Evolutionary conservation across 495 filamentous ascomycete species (phyloP).

Genomic region (Trichocladium uniseriatum): DNA sequence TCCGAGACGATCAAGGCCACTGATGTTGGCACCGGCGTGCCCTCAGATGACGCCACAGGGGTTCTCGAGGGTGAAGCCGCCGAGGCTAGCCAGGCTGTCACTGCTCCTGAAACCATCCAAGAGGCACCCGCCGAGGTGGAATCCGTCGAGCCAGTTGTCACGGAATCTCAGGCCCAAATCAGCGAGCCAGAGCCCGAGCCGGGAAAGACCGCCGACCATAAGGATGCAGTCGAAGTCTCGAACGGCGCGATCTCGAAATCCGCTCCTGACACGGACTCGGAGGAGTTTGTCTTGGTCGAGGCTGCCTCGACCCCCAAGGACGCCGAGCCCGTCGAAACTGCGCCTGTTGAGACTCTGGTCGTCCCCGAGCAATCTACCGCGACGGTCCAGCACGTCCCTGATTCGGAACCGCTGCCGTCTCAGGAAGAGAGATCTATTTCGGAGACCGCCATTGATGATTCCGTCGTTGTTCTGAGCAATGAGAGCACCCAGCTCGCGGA

Average conservation of each 20-base stretch:
- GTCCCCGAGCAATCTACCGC: conserved; percentile 11
- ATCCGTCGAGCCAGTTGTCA: not conserved
- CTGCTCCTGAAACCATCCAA: not conserved
- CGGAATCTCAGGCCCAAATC: not conserved
- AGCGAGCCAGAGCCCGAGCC: not conserved
- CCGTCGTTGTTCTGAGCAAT: not conserved
- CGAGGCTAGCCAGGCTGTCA: too few relatives aligned
- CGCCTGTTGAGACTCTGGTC: conserved; percentile 7
- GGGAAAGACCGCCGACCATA: not conserved
- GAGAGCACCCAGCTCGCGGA: conserved; percentile 1
- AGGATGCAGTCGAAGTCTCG: not conserved
- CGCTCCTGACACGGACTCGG: conserved; percentile 7
- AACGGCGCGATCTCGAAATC: not conserved
- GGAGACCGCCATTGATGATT: not conserved
- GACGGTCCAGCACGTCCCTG: conserved; percentile 8
- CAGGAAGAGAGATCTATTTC: conserved; percentile 1
- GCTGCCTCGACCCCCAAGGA: conserved; percentile 5
- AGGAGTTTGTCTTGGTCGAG: conserved; percentile 20
- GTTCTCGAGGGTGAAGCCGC: too few relatives aligned
- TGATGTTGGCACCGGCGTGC: too few relatives aligned
- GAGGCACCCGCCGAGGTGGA: not conserved
- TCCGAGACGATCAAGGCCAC: too few relatives aligned
- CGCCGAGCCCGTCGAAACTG: conserved; percentile 2
- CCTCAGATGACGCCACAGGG: too few relatives aligned
- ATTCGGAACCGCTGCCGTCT: not conserved